Base-by-base conservation (phyloP, 2,329 filamentous ascomycete species). In the Talaromyces sp. region DNA sequence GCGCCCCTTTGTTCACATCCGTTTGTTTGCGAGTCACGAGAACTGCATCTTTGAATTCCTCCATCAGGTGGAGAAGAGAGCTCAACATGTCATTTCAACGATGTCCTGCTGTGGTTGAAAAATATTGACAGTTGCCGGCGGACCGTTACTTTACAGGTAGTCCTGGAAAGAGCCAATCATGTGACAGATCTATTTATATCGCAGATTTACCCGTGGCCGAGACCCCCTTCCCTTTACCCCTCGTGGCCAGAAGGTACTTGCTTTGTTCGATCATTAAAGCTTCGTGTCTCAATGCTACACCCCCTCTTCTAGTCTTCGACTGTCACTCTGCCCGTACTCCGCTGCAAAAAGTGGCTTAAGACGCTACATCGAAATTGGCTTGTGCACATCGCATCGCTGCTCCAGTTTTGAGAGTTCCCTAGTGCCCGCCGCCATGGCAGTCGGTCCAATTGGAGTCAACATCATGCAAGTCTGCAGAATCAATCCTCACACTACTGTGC, bases 401-500 rank as follows among this genome's bases (percentile, higher is more conserved):
- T 54, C 50, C 19, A 56, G 11, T 56, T 13, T 56, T 39, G 52
- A 19, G 6, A 56, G 52, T 56, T 37, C 14, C 19, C 14, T 65
- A 65, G 64, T 62, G 59, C 60, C 64, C 64, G 64, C 35, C 24
- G 43, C 37, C 52, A 52, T 52, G 16, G 47, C 47, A n/a, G 24
- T 50, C 22, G 19, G 41, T 58, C 56, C 56, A 59, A 59, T 52
- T n/a, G 27, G 35, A 41, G 13, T 33, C 39, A 39, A 45, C 10
- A 58, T 59, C 57, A 58, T 62, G 60, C 64, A 48, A 45, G 50
- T 31, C 48, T 54, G 39, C 58, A 56, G 27, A 50, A 60, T n/a
- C 64, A 43, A 60, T 43, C 63, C 56, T 56, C 65, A 56, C 66
- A 48, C 66, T 67, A 67, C 64, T 67, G 66, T 64, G 50, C 47